A percentile compares a stretch with the other conserved stretches of the same genome.
Evolutionary conservation across 2,329 filamentous ascomycete genomes (phyloP).

Genomic region (Bipolaris sorokiniana): DNA sequence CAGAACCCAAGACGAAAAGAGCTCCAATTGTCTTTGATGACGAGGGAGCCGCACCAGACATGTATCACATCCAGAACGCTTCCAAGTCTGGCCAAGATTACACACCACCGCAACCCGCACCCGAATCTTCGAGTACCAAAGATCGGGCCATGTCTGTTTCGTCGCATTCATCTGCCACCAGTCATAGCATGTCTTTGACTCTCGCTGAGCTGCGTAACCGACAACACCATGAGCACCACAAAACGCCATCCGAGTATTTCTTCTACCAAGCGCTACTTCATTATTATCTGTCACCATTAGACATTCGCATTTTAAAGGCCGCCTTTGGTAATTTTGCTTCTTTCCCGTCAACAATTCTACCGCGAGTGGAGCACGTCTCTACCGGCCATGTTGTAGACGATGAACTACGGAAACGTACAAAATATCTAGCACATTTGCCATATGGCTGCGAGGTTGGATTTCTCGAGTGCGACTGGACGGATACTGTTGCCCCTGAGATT

Average conservation of each 20-base stretch:
- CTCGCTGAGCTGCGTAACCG: constrained; percentile 55
- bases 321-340: constrained; percentile 82
- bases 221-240: constrained; percentile 54
- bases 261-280: constrained; percentile 90
- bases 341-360: constrained; percentile 85
- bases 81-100: constrained; percentile 53
- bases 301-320: constrained; percentile 89
- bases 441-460: constrained; percentile 91
- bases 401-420: constrained; percentile 78
- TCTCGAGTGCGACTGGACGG: constrained; percentile 93
- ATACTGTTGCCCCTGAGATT: constrained; percentile 77
- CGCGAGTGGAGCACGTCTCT: constrained; percentile 86
- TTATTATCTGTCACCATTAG: constrained; percentile 86
- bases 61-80: constrained; percentile 59
- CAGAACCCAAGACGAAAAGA: constrained; percentile 56
- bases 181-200: constrained; percentile 48
- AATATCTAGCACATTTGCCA: constrained; percentile 85
- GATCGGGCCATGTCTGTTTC: constrained; percentile 39
- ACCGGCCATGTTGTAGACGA: constrained; percentile 89
- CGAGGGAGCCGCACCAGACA: constrained; percentile 56
- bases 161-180: constrained; percentile 41
- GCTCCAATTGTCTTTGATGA: constrained; percentile 59
- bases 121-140: constrained; percentile 12
- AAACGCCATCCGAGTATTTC: constrained; percentile 67
- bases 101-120: constrained; percentile 22